A percentile compares a stretch with the other conserved stretches of the same genome.
Evolutionary conservation across 345 rosid species (phyloP).

Genomic region (Eucalyptus regnans): DNA sequence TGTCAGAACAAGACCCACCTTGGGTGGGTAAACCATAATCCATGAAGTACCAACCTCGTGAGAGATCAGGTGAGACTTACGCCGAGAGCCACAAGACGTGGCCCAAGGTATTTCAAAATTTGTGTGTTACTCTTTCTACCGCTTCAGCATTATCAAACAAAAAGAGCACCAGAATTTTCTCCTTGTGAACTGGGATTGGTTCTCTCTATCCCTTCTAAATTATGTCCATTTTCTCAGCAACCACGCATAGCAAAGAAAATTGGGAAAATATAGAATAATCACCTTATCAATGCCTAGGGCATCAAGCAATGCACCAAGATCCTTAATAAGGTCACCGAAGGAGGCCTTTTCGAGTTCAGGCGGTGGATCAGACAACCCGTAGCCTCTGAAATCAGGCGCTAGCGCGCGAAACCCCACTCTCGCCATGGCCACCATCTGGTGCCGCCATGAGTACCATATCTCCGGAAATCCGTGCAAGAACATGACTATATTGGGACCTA

Average conservation of each 20-base stretch:
- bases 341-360: conserved; percentile 24
- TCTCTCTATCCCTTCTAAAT: neutral
- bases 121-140: neutral
- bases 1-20: neutral
- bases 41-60: neutral
- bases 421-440: conserved; percentile 40
- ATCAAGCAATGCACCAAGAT: conserved; percentile 29
- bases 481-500: conserved; percentile 22
- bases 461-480: conserved; percentile 57
- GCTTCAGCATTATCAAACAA: neutral
- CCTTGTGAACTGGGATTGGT: neutral
- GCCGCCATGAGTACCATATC: conserved; percentile 52
- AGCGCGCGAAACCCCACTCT: conserved; percentile 25
- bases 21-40: neutral
- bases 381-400: conserved; percentile 39
- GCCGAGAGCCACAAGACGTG: neutral
- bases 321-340: conserved; percentile 8
- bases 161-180: neutral
- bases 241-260: neutral
- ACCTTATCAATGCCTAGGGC: conserved; percentile 26
- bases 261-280: neutral
- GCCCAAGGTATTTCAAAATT: neutral
- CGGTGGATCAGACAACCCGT: conserved; percentile 36
- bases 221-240: neutral
- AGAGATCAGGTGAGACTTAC: neutral